phyloP scores from a whole-genome alignment of 768 basidiomycete genomes.

The Xerocomellus chrysenteron region DNA sequence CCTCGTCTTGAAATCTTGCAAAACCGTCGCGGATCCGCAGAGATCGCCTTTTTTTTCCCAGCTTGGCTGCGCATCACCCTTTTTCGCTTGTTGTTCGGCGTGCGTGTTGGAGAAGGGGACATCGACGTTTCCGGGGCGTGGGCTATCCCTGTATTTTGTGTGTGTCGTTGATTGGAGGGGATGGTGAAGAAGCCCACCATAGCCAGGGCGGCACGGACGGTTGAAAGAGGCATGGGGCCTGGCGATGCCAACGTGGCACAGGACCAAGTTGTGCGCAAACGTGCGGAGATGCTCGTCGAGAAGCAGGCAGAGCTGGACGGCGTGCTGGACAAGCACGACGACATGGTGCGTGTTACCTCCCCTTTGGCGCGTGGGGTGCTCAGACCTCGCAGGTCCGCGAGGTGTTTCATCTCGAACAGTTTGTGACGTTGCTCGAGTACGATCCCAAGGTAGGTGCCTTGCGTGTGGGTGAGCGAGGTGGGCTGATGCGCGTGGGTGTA shows the following conservation, averaged over 20 bases:
- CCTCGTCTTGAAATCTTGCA: slow-evolving; percentile 54
- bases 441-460: slow-evolving; percentile 60
- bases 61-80: background rate
- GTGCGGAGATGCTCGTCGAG: slow-evolving; percentile 50
- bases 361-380: background rate
- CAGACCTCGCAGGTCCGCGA: slow-evolving; percentile 64
- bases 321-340: slow-evolving; percentile 68
- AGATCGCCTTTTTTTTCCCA: slow-evolving; percentile 47
- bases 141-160: background rate
- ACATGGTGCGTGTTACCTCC: slow-evolving; percentile 52
- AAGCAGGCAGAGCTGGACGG: slow-evolving; percentile 59
- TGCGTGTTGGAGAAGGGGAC: background rate
- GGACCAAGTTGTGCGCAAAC: slow-evolving; percentile 35
- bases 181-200: slow-evolving; percentile 27
- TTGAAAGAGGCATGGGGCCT: background rate
- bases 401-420: slow-evolving; percentile 85
- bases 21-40: slow-evolving; percentile 63
- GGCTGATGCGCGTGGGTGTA: slow-evolving; percentile 26
- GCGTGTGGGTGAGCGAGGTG: background rate
- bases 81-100: background rate
- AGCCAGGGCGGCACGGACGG: background rate
- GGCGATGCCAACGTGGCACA: slow-evolving; percentile 8
- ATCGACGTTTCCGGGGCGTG: background rate
- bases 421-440: slow-evolving; percentile 70
- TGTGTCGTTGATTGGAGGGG: background rate